Evolutionary conservation across 495 filamentous ascomycete species (phyloP), one percentile per base, ranked within the genome.

Genomic region (Aspergillus sclerotioniger): DNA sequence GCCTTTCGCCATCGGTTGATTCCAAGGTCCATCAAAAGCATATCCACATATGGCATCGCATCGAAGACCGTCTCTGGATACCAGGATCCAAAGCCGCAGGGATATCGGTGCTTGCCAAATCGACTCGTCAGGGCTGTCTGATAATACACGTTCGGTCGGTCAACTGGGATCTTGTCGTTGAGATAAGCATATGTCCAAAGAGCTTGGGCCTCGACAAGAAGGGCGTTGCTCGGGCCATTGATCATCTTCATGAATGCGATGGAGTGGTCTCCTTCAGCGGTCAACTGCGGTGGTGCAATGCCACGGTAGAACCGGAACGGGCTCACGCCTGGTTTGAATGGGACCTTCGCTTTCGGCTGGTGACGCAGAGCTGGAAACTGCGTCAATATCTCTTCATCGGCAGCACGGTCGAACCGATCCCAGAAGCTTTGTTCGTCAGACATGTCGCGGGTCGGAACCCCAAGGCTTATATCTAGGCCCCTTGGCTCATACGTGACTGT

Each of bases 31-130:
- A 70, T 67, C 47, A 90, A 65, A 69, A 92, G 60, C 63, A 90
- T 60, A 69, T 92, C 90, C 4, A 90, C 64, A 63, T 91, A 94
- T 16, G 90, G 87, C 37, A 91, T 62, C 0, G 76, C 78, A 64
- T 93, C 89, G 62, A 89, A 91, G 43, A 87, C 84, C 56, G 89
- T 81, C 60, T 90, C 87, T 0, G 86, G 86, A 58, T 81, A 82
- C 60, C 80, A 76, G 20, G 68, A 67, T 0, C 85, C 87, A 53
- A 80, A 84, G 7, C 87, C 87, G 5, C 74, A 76, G 0, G 87
- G 84, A 59, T 85, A 87, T 4, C 89, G 72, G 81, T 82, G 88
- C 58, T 80, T 82, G 0, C 87, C 82, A 61, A 85, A 91, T 7
- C 87, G 81, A 19, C 80, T 80, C 61, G 83, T 74, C 46, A 91